phyloP scores from a whole-genome alignment of 108 stramenopile species.

The Nitzschia sp. region DNA sequence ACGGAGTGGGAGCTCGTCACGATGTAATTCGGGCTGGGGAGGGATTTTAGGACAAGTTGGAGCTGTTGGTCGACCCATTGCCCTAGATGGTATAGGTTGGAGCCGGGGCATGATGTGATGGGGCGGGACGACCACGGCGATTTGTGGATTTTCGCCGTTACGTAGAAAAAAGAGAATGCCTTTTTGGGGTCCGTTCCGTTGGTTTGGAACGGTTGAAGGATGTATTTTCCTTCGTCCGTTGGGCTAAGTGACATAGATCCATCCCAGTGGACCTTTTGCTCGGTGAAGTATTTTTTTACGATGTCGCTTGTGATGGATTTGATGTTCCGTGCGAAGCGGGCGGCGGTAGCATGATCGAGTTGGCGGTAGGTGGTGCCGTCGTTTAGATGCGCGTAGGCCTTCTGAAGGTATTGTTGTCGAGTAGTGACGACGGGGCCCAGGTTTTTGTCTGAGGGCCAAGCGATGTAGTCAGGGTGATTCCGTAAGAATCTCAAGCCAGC shows the following conservation, averaged over 20 bases:
- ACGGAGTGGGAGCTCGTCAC: neutral
- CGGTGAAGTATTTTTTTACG: neutral
- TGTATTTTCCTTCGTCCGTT: no score
- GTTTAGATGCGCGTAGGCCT: neutral
- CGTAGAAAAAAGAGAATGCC: neutral
- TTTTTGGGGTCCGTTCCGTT: neutral
- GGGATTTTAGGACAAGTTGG: neutral
- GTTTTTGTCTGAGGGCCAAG: neutral
- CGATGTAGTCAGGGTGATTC: neutral
- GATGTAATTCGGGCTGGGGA: neutral
- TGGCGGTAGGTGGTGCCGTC: neutral
- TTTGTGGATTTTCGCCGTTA: neutral
- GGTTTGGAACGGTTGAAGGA: no score
- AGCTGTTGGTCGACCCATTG: slow-evolving; percentile 5
- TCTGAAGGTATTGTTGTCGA: neutral
- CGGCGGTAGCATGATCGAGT: neutral
- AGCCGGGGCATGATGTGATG: neutral
- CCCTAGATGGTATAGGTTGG: neutral
- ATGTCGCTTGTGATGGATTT: no score
- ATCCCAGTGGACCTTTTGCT: neutral
- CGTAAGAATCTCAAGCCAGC: neutral
- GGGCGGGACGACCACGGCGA: neutral
- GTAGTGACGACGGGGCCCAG: neutral
- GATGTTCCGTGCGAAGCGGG: neutral
- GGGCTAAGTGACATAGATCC: no score